A percentile compares a stretch with the other conserved stretches of the same genome.
Conservation (phyloP, 2,329 filamentous ascomycete species). For the Aspergillus cejpii region DNA sequence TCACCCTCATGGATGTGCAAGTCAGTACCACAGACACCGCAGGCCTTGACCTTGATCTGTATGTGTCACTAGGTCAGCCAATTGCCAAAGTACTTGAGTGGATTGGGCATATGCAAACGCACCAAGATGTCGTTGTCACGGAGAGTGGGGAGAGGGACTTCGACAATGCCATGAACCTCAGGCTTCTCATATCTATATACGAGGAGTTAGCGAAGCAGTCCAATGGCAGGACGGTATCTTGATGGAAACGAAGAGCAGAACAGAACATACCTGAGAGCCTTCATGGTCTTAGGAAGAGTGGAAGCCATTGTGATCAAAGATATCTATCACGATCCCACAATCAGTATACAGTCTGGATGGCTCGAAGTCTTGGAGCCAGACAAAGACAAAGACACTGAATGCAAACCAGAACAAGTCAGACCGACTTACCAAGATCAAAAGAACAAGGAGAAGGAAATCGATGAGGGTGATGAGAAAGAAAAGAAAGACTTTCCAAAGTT, state of each 20-base stretch:
- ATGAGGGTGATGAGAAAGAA: not conserved
- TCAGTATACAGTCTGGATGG: not conserved
- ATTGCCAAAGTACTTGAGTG: not conserved
- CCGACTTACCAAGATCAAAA: not conserved
- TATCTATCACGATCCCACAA: not conserved
- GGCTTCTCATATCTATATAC: slow-evolving; percentile 53
- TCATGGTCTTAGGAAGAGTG: slow-evolving; percentile 51
- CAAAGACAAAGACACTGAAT: too few species aligned
- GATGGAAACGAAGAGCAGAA: slow-evolving; percentile 1
- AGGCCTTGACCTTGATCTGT: slow-evolving; percentile 61
- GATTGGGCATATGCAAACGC: slow-evolving; percentile 11
- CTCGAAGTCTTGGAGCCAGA: not conserved
- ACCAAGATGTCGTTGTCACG: slow-evolving; percentile 55
- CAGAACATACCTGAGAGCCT: slow-evolving; percentile 52
- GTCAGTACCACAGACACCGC: slow-evolving; percentile 57
- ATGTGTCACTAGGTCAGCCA: not conserved
- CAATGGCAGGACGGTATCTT: not conserved
- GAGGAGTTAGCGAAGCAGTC: too few species aligned
- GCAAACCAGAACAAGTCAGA: not conserved
- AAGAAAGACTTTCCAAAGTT: too few species aligned
- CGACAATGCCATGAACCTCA: slow-evolving; percentile 54
- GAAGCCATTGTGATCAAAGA: slow-evolving; percentile 27
- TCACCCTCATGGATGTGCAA: slow-evolving; percentile 57
- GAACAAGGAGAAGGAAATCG: not conserved
- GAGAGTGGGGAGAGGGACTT: slow-evolving; percentile 56